Conservation (phyloP, 495 filamentous ascomycete genomes). For the Extremus antarcticus region DNA sequence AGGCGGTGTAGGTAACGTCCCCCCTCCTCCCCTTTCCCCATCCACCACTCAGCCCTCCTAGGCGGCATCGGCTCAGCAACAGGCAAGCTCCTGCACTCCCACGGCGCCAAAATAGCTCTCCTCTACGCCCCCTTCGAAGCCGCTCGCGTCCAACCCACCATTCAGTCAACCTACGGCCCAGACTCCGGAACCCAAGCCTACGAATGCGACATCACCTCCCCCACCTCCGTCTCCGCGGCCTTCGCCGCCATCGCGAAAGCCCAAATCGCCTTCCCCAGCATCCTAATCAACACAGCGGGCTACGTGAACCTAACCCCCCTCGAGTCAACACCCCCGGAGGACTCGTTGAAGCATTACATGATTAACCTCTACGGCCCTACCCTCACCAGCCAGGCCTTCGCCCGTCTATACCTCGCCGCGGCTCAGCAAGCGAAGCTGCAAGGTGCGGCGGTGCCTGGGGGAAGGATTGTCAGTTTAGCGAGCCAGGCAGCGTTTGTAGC, state of each 20-base stretch:
- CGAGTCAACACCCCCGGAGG: conserved; percentile 12
- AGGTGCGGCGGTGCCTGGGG: background rate
- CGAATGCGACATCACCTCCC: conserved; percentile 18
- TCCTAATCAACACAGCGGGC: conserved; percentile 17
- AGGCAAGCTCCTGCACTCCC: conserved; percentile 9
- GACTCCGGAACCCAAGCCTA: conserved; percentile 1
- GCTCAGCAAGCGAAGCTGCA: background rate
- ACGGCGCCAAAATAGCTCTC: conserved; percentile 13
- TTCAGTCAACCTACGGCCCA: conserved; percentile 5
- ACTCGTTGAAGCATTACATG: conserved; percentile 8
- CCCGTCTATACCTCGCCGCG: conserved; percentile 7
- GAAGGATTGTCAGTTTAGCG: conserved; percentile 15
- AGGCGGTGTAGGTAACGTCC: conserved; percentile 16
- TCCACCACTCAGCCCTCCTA: background rate
- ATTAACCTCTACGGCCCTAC: conserved; percentile 14
- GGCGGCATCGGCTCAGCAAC: conserved; percentile 16
- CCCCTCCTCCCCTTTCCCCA: background rate
- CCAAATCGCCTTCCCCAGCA: conserved; percentile 7
- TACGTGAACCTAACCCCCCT: conserved; percentile 10
- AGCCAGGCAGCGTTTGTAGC: conserved; percentile 16
- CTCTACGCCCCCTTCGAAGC: conserved; percentile 19
- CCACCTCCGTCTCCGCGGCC: conserved; percentile 5
- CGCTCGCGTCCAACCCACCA: background rate
- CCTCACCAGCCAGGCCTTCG: conserved; percentile 10
- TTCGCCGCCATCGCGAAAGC: conserved; percentile 13